Base-by-base conservation (phyloP, 1,284 basidiomycete species). In the Pisolithus thermaeus region DNA sequence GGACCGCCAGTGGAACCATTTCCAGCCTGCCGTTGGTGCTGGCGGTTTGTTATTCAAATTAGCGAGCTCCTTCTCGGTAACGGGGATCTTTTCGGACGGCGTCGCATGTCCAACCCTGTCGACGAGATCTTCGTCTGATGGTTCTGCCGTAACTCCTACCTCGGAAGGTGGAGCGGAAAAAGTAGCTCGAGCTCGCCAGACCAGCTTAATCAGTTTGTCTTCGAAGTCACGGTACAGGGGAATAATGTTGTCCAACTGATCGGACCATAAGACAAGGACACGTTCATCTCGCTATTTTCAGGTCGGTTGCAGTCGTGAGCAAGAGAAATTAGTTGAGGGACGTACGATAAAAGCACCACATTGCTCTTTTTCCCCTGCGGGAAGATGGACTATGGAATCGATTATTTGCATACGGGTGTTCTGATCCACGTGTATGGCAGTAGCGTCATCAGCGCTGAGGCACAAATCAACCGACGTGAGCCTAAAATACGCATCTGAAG, bases 311-410 rank as follows among this genome's bases (percentile, higher is more conserved):
- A 25, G 39, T 22, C 36, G 36, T 14, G 11, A 30, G 48, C 39
- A 39, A 36, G 18, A 20, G 46, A 54, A 14, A 2, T 48, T 48
- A 41, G 7, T 11, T 18, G 28, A 25, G 46, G 44, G 27, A 41
- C 77, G 58, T 62, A 84, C 84, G 53, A 92, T 78, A 66, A 92
- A 92, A 22, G 88, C 88, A 25, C 83, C 89, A 56, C 87, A 86
- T 62, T 92, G 89, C 58, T 90, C 87, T 68, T 89, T 90, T 61
- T 90, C 81, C 1, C 87, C 89, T 20, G 76, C 73, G 3, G 81
- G 79, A 5, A 92, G 73, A 55, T 80, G 73, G 43, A 66, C 63
- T 62, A 90, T 81, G 23, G 73, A 77, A 51, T 86, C 80, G 12
- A 87, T 61, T 48, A 87, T 78, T 65, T 87, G 84, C 51, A 87